These are phyloP conservation scores for Moesziomyces parantarcticus DNA, from an alignment of 1,284 basidiomycete species.

Conservation along the genomic window DNA sequence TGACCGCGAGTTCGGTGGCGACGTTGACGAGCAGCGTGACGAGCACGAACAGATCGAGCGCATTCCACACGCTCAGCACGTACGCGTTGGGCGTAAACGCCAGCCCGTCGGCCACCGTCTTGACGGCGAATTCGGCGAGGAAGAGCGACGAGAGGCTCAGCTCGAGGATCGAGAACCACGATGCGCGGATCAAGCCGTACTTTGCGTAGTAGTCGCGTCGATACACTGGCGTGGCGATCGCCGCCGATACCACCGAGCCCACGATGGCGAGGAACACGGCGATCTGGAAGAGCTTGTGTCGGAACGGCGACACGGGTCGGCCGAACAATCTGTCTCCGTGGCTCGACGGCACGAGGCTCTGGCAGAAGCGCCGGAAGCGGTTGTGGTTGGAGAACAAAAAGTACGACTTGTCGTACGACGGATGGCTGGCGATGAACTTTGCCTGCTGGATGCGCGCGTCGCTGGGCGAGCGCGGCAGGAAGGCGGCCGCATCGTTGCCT, in stretches of 20 bases:
- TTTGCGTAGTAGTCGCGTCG: slow-evolving; percentile 78
- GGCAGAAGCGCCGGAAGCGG: slow-evolving; percentile 79
- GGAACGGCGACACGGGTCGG: slow-evolving; percentile 67
- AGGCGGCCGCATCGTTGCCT: slow-evolving; percentile 31
- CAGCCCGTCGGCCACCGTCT: slow-evolving; percentile 89
- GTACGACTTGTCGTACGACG: slow-evolving; percentile 88
- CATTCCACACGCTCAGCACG: slow-evolving; percentile 89
- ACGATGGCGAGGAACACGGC: slow-evolving; percentile 81
- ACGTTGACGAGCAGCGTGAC: slow-evolving; percentile 84
- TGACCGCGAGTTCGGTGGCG: slow-evolving; percentile 79
- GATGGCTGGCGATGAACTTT: slow-evolving; percentile 88
- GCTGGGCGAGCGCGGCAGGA: slow-evolving; percentile 69
- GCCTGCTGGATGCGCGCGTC: slow-evolving; percentile 84
- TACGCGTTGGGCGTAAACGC: slow-evolving; percentile 93
- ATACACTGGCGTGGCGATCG: slow-evolving; percentile 86
- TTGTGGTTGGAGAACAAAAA: slow-evolving; percentile 90
- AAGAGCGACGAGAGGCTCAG: slow-evolving; percentile 80
- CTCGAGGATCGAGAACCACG: slow-evolving; percentile 92
- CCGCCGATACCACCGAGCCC: slow-evolving; percentile 84
- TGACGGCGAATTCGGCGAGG: slow-evolving; percentile 86
- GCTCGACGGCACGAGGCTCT: slow-evolving; percentile 83
- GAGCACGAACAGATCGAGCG: slow-evolving; percentile 89
- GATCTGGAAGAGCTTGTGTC: slow-evolving; percentile 80
- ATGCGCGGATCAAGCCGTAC: slow-evolving; percentile 75
- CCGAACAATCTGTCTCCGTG: slow-evolving; percentile 80